Evolutionary conservation across 495 filamentous ascomycete genomes (phyloP).

Genomic region (Penicillium silybi): DNA sequence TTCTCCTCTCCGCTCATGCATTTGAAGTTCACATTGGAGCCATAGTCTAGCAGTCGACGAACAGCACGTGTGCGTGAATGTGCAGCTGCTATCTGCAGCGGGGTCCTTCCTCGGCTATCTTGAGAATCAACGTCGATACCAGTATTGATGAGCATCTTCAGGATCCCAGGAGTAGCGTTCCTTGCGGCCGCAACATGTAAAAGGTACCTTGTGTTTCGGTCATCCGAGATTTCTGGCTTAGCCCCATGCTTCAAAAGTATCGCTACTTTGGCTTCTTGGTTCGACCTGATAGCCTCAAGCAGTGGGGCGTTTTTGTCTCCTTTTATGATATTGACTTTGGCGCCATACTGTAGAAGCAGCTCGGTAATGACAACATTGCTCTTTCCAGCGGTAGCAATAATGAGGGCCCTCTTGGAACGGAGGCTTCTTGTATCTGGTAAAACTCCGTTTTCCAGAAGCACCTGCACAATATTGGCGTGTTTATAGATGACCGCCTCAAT

Average conservation of each 20-base stretch:
- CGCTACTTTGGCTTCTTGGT: slow-evolving; percentile 3
- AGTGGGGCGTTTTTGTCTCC: slow-evolving; percentile 1
- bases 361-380: slow-evolving; percentile 4
- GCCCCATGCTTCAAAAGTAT: slow-evolving; percentile 4
- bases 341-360: slow-evolving; percentile 4
- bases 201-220: neutral
- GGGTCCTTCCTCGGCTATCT: slow-evolving; percentile 1
- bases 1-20: neutral
- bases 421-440: slow-evolving; percentile 1
- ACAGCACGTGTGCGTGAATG: slow-evolving; percentile 7
- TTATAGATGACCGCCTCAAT: neutral
- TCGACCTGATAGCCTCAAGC: neutral
- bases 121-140: slow-evolving; percentile 2
- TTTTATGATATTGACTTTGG: neutral
- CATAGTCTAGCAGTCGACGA: neutral
- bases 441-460: slow-evolving; percentile 6
- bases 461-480: neutral
- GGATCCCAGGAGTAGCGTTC: neutral
- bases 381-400: slow-evolving; percentile 1
- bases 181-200: slow-evolving; percentile 3
- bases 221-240: neutral
- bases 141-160: neutral
- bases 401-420: slow-evolving; percentile 3
- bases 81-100: slow-evolving; percentile 4
- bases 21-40: slow-evolving; percentile 5